phyloP scores from a whole-genome alignment of 202 grass and related monocot genomes.

The Cymbopogon flexuosus region DNA sequence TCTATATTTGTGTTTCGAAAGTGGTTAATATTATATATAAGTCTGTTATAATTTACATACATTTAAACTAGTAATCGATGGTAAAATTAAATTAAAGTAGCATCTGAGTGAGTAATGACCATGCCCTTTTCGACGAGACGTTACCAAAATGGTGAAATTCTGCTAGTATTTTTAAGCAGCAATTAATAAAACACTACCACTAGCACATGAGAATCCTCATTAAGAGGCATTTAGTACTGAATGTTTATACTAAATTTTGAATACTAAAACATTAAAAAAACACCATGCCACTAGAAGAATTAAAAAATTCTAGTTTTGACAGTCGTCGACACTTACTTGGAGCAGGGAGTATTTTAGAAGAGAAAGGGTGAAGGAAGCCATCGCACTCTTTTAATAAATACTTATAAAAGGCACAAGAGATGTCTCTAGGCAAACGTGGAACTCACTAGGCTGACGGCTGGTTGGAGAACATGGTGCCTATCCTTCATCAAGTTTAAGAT shows the following conservation, averaged over 20 bases:
- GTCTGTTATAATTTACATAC: neutral
- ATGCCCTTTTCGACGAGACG: too few relatives aligned
- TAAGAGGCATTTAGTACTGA: too few relatives aligned
- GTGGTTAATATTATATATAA: neutral
- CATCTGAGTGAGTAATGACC: neutral
- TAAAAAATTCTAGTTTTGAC: neutral
- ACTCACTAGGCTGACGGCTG: neutral
- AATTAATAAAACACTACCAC: too few relatives aligned
- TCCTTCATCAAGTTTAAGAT: constrained; percentile 29
- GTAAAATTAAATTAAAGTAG: neutral
- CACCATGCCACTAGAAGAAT: too few relatives aligned
- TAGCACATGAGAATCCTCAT: too few relatives aligned
- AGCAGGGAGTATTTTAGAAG: neutral
- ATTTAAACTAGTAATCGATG: too few relatives aligned
- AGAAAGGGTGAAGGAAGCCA: neutral
- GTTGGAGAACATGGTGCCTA: constrained; percentile 24
- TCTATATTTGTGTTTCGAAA: too few relatives aligned
- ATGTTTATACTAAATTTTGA: too few relatives aligned
- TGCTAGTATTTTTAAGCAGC: too few relatives aligned
- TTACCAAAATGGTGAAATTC: too few relatives aligned
- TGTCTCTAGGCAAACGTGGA: neutral
- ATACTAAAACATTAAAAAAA: too few relatives aligned
- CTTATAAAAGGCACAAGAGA: neutral
- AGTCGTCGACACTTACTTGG: neutral
- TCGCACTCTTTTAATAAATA: neutral